phyloP scores from a whole-genome alignment of 345 rosid genomes.

The Eutrema japonicum region DNA sequence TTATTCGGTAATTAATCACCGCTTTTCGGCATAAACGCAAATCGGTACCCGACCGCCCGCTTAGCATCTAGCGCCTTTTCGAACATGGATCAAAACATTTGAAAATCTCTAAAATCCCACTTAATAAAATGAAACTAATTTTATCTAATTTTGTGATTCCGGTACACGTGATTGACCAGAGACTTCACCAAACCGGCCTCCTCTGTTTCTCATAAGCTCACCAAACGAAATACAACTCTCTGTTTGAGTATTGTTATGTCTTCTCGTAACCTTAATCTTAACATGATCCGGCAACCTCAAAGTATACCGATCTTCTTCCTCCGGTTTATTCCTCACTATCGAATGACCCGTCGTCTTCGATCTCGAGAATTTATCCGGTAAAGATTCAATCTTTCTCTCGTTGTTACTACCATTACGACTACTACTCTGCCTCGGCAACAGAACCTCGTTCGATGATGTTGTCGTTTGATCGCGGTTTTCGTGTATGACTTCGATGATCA shows the following conservation, averaged over 20 bases:
- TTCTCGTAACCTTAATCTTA: slow-evolving; percentile 51
- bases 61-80: no score
- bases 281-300: slow-evolving; percentile 64
- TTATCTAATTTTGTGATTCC: slow-evolving; percentile 18
- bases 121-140: slow-evolving; percentile 8
- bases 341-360: slow-evolving; percentile 86
- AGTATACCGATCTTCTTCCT: slow-evolving; percentile 54
- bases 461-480: slow-evolving; percentile 32
- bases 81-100: not conserved
- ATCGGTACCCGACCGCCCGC: no score
- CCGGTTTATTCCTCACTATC: slow-evolving; percentile 44
- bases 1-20: no score
- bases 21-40: no score
- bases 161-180: slow-evolving; percentile 45
- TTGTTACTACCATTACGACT: slow-evolving; percentile 1
- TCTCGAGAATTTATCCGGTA: slow-evolving; percentile 54
- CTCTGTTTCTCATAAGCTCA: slow-evolving; percentile 47
- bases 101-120: not conserved
- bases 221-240: slow-evolving; percentile 70
- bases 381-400: slow-evolving; percentile 14
- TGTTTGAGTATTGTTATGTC: slow-evolving; percentile 44
- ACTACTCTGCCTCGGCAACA: slow-evolving; percentile 33
- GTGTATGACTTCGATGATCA: slow-evolving; percentile 53
- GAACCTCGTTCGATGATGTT: slow-evolving; percentile 16
- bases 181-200: slow-evolving; percentile 41